phyloP scores from a whole-genome alignment of 2,329 filamentous ascomycete species.

The Cercospora janseana region DNA sequence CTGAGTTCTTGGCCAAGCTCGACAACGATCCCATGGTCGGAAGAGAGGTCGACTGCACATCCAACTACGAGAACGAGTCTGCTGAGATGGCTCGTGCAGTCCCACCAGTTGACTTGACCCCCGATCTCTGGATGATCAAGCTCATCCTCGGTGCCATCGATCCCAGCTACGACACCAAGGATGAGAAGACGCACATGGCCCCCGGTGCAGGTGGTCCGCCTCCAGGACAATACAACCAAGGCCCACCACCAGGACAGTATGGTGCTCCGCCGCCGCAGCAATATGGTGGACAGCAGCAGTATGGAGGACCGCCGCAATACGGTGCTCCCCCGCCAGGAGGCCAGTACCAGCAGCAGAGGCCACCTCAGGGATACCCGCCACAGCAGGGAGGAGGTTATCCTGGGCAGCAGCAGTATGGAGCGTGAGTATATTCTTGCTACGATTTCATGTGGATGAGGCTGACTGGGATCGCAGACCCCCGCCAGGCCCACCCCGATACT shows the following conservation, averaged over 20 bases:
- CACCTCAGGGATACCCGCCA: constrained; percentile 12
- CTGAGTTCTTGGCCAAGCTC: constrained; percentile 62
- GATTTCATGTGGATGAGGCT: background rate
- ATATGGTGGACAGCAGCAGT: constrained; percentile 18
- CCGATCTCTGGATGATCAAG: constrained; percentile 66
- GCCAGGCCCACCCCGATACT: constrained; percentile 24
- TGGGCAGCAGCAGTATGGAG: constrained; percentile 25
- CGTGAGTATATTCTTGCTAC: background rate
- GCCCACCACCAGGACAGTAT: constrained; percentile 33
- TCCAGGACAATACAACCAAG: constrained; percentile 36
- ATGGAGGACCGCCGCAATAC: constrained; percentile 13
- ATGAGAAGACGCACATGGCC: constrained; percentile 52
- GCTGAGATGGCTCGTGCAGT: constrained; percentile 63
- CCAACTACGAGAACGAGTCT: constrained; percentile 67
- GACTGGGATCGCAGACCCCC: constrained; percentile 7
- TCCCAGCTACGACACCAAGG: constrained; percentile 63
- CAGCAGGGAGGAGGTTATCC: constrained; percentile 17
- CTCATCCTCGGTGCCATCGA: constrained; percentile 67
- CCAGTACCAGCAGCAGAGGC: constrained; percentile 12
- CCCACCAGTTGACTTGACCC: constrained; percentile 62
- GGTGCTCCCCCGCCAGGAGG: constrained; percentile 15
- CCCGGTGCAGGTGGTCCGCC: constrained; percentile 34
- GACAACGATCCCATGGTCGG: constrained; percentile 63
- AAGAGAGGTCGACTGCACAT: constrained; percentile 64
- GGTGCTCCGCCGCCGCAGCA: constrained; percentile 22